Conservation (phyloP, 345 rosid genomes). For the Salix viminalis region DNA sequence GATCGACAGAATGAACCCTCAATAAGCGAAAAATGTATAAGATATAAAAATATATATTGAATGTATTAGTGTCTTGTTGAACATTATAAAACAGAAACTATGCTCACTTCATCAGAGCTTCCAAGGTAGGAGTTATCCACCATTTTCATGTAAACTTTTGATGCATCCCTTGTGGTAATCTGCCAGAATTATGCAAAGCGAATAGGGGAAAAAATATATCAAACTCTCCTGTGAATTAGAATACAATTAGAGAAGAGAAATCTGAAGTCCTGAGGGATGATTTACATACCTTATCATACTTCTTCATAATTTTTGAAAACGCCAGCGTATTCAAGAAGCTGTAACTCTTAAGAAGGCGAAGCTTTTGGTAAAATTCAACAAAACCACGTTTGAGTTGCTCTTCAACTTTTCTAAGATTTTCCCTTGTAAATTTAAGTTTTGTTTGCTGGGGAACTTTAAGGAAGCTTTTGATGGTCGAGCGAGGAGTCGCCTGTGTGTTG, state of each 20-base stretch:
- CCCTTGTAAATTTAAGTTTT: slow-evolving; percentile 49
- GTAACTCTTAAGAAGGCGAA: slow-evolving; percentile 65
- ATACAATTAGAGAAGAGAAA: background rate
- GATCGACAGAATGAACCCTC: background rate
- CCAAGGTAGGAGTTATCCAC: slow-evolving; percentile 59
- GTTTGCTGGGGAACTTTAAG: slow-evolving; percentile 33
- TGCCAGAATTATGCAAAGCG: slow-evolving; percentile 20
- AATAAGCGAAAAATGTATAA: background rate
- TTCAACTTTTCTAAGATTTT: slow-evolving; percentile 50
- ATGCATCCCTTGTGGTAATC: slow-evolving; percentile 55
- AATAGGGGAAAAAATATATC: background rate
- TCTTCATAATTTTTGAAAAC: slow-evolving; percentile 66
- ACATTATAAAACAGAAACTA: background rate
- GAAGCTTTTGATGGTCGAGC: slow-evolving; percentile 52
- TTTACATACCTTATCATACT: slow-evolving; percentile 56
- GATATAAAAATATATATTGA: background rate
- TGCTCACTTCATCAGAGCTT: slow-evolving; percentile 48
- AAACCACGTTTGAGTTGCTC: slow-evolving; percentile 53
- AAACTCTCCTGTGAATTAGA: background rate
- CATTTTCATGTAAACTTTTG: slow-evolving; percentile 57
- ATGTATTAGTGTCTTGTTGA: background rate
- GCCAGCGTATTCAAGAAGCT: slow-evolving; percentile 63
- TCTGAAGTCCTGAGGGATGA: background rate
- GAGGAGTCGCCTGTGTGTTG: slow-evolving; percentile 47
- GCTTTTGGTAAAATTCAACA: slow-evolving; percentile 60